Evolutionary conservation across 371 early-diverging fungal species (phyloP).

Genomic region (Rhizopus arrhizus): DNA sequence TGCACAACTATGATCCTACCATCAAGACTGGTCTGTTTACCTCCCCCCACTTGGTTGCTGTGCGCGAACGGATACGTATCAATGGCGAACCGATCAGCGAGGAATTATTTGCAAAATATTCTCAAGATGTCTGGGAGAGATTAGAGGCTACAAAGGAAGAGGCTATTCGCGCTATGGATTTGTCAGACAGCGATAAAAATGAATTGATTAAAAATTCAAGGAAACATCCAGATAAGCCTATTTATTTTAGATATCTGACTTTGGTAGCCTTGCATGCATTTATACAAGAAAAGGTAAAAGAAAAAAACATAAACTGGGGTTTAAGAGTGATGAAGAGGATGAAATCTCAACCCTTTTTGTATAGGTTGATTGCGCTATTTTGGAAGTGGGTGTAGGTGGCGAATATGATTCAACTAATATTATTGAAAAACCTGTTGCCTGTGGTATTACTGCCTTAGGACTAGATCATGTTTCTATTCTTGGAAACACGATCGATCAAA

Average conservation of each 20-base stretch:
- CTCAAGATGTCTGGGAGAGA: slow-evolving; percentile 83
- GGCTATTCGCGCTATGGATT: slow-evolving; percentile 28
- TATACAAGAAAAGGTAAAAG: slow-evolving; percentile 70
- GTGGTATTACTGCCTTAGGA: slow-evolving; percentile 83
- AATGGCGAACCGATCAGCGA: slow-evolving; percentile 81
- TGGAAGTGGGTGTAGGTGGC: slow-evolving; percentile 89
- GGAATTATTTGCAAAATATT: slow-evolving; percentile 81
- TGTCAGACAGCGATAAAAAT: slow-evolving; percentile 25
- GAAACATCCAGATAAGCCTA: slow-evolving; percentile 69
- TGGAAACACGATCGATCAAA: slow-evolving; percentile 75
- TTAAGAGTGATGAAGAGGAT: slow-evolving; percentile 14
- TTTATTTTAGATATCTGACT: slow-evolving; percentile 90
- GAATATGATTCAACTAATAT: slow-evolving; percentile 86
- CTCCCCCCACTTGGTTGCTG: slow-evolving; percentile 91
- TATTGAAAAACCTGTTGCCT: slow-evolving; percentile 69
- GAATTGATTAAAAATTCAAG: slow-evolving; percentile 40
- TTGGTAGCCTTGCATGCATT: slow-evolving; percentile 89
- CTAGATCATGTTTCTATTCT: slow-evolving; percentile 77
- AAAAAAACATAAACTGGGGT: not conserved
- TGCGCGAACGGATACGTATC: slow-evolving; percentile 93
- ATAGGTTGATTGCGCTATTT: slow-evolving; percentile 73
- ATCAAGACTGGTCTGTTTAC: slow-evolving; percentile 81
- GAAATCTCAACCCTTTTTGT: slow-evolving; percentile 10
- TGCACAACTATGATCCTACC: slow-evolving; percentile 47
- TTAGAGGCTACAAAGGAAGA: slow-evolving; percentile 59